A percentile compares a stretch with the other conserved stretches of the same genome.
phyloP scores from a whole-genome alignment of 148 eudicot genomes.

The Nyssa sinensis region DNA sequence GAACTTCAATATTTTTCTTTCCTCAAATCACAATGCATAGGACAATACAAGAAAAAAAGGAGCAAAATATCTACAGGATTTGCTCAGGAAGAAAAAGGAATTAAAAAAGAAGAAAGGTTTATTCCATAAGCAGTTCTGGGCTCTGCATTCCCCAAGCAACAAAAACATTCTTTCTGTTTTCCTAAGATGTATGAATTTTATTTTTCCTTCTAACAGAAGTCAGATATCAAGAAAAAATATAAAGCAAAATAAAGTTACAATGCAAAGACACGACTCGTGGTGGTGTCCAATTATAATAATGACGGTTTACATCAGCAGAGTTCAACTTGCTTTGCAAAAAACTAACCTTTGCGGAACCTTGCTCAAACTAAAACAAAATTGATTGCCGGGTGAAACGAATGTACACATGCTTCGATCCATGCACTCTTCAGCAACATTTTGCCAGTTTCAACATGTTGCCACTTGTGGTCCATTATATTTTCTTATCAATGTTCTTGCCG shows the following conservation, averaged over 20 bases:
- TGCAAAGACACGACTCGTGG: background rate
- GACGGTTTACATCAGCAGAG: background rate
- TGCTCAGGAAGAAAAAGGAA: no score
- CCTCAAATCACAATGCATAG: no score
- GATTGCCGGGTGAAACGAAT: background rate
- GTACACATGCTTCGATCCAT: conserved; percentile 1
- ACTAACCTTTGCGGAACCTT: background rate
- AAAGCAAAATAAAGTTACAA: background rate
- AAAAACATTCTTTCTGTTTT: background rate
- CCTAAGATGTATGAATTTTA: background rate
- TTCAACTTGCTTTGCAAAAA: background rate
- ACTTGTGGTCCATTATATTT: background rate
- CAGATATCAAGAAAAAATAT: background rate
- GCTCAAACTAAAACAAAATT: background rate
- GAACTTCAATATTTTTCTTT: no score
- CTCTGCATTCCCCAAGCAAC: background rate
- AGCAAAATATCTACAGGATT: no score
- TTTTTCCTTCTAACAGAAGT: background rate
- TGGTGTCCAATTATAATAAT: no score
- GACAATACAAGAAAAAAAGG: no score
- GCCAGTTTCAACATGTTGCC: background rate
- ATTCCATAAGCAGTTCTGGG: background rate
- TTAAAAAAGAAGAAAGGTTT: no score
- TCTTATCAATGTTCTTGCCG: background rate
- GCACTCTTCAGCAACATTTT: background rate